phyloP scores from a whole-genome alignment of 345 rosid species.

The Eucalyptus sideroxylon region DNA sequence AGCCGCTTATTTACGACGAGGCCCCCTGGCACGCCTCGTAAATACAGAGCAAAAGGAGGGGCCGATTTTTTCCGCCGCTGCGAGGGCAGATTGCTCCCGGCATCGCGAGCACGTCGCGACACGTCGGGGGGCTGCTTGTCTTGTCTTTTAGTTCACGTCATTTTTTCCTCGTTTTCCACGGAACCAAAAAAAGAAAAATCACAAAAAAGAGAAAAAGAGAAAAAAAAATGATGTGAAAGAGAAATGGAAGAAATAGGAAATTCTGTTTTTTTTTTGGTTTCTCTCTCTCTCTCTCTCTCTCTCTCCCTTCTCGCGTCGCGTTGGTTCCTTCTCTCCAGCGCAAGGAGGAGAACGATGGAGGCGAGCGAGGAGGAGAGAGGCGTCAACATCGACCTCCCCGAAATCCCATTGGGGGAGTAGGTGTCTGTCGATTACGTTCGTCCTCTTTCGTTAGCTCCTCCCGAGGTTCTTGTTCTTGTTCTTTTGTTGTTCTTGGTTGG shows the following conservation, averaged over 20 bases:
- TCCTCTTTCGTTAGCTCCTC: not conserved
- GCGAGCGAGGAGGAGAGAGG: not conserved
- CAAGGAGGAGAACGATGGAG: not conserved
- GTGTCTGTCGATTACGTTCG: not conserved
- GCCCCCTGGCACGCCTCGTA: not conserved
- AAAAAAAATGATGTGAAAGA: not conserved
- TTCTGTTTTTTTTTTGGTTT: not conserved
- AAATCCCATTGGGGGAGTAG: not conserved
- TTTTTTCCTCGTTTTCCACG: not conserved
- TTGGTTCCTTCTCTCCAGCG: not conserved
- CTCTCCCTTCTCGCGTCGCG: not conserved
- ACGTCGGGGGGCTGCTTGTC: not conserved
- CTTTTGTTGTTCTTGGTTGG: not conserved
- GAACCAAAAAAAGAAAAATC: no score
- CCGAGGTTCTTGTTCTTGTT: not conserved
- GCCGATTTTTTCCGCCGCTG: not conserved
- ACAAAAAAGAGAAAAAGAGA: not conserved
- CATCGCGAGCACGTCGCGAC: not conserved
- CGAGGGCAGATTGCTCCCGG: not conserved
- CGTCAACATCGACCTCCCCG: not conserved
- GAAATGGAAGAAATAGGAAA: not conserved
- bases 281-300: not conserved
- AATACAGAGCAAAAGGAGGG: not conserved
- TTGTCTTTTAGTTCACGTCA: not conserved
- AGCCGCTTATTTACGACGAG: not conserved